A percentile compares a stretch with the other conserved stretches of the same genome.
phyloP scores from a whole-genome alignment of 2,329 filamentous ascomycete species.

The Aplosporella prunicola region DNA sequence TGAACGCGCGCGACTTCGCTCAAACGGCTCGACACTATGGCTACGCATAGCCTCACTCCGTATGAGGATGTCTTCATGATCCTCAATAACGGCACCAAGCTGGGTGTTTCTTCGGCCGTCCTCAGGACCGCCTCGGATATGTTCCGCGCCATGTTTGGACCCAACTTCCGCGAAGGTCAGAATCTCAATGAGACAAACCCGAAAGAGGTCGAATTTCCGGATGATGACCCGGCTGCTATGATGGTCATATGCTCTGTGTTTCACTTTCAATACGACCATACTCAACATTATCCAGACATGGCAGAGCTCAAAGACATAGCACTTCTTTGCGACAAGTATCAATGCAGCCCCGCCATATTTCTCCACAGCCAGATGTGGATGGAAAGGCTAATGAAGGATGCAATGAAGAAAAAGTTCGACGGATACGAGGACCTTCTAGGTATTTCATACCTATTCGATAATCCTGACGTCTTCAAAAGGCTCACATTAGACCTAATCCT shows the following conservation, averaged over 20 bases:
- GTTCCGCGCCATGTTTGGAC: conserved; percentile 13
- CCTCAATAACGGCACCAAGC: conserved; percentile 3
- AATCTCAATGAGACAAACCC: not conserved
- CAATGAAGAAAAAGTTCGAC: no score
- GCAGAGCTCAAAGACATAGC: not conserved
- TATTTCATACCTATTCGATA: not conserved
- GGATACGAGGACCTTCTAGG: no score
- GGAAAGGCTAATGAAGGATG: not conserved
- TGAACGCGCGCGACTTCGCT: no score
- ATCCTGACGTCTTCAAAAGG: not conserved
- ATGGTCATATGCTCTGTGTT: not conserved
- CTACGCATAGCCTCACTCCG: no score
- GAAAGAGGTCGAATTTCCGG: not conserved
- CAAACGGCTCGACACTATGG: no score
- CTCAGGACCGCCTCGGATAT: conserved; percentile 10
- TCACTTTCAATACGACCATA: not conserved
- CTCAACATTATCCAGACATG: not conserved
- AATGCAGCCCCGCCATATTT: not conserved
- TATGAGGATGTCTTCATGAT: conserved; percentile 13
- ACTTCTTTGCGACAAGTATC: not conserved
- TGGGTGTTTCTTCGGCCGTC: conserved; percentile 8
- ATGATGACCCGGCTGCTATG: not conserved
- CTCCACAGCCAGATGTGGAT: not conserved
- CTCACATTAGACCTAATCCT: not conserved
- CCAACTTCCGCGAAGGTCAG: conserved; percentile 13